These are phyloP conservation scores for Ogataea dorogensis DNA, from an alignment of 805 yeast species.

Conservation along the genomic window DNA sequence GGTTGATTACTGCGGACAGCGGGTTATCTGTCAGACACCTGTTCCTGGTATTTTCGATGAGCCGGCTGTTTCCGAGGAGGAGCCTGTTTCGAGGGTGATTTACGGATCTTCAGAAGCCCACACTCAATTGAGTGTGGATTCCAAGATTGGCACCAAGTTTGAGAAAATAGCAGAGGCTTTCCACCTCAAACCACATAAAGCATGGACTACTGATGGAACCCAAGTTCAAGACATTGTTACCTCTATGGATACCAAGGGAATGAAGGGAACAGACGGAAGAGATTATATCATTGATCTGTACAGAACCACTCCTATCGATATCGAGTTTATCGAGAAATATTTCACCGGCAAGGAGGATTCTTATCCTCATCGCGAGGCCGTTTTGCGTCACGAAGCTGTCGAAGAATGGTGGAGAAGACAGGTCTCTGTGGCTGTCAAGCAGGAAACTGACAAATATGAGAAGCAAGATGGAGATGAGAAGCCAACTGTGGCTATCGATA, in stretches of 20 bases:
- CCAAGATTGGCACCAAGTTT: conserved; percentile 54
- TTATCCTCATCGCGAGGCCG: conserved; percentile 81
- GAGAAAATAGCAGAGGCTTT: conserved; percentile 65
- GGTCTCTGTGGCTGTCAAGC: conserved; percentile 51
- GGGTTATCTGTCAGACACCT: conserved; percentile 90
- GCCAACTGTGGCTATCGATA: conserved; percentile 52
- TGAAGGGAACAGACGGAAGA: conserved; percentile 81
- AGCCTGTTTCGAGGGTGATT: conserved; percentile 8
- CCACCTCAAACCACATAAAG: conserved; percentile 72
- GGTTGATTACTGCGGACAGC: conserved; percentile 85
- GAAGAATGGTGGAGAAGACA: conserved; percentile 85
- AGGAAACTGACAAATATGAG: conserved; percentile 46
- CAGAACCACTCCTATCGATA: conserved; percentile 81
- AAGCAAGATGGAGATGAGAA: conserved; percentile 34
- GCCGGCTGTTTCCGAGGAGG: conserved; percentile 38
- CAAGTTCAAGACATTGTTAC: conserved; percentile 52
- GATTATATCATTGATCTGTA: conserved; percentile 80
- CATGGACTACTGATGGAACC: conserved; percentile 46
- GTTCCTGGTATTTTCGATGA: conserved; percentile 85
- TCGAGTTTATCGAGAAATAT: conserved; percentile 66
- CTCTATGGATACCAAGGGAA: conserved; percentile 81
- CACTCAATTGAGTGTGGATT: conserved; percentile 47
- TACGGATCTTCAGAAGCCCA: conserved; percentile 35
- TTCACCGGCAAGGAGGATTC: conserved; percentile 44
- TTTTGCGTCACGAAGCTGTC: conserved; percentile 83